phyloP scores from a whole-genome alignment of 768 basidiomycete genomes.

The Suillus subalutaceus region DNA sequence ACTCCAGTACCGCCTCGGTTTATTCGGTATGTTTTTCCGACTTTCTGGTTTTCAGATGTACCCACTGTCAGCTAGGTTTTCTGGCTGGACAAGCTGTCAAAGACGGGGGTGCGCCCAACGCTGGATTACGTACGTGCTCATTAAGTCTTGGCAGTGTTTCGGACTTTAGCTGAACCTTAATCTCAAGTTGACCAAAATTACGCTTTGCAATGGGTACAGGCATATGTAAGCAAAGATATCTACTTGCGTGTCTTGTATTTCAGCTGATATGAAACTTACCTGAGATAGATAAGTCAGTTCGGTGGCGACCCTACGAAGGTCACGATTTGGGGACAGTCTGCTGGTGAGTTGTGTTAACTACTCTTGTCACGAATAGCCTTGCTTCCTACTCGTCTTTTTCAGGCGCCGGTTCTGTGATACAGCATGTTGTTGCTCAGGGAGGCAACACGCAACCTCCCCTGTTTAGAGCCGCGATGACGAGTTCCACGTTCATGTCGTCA shows the following conservation, averaged over 20 bases:
- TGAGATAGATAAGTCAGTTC: conserved; percentile 31
- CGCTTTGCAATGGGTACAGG: conserved; percentile 40
- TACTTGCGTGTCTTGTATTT: neutral
- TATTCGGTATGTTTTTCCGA: neutral
- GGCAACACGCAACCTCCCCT: conserved; percentile 48
- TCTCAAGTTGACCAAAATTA: conserved; percentile 38
- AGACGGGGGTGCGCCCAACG: conserved; percentile 46
- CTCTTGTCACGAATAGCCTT: neutral
- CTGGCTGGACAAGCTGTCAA: conserved; percentile 45
- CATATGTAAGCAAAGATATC: conserved; percentile 24
- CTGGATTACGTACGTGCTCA: conserved; percentile 45
- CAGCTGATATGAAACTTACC: neutral
- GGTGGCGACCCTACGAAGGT: conserved; percentile 36
- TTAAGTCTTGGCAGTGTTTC: neutral
- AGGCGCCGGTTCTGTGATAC: conserved; percentile 53
- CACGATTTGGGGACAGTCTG: conserved; percentile 39
- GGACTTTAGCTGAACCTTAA: neutral
- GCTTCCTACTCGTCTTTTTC: neutral
- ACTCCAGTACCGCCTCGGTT: conserved; percentile 35
- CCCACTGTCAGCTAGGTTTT: conserved; percentile 35
- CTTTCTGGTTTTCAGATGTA: neutral
- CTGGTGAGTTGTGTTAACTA: conserved; percentile 14
- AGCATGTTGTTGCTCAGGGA: conserved; percentile 49
- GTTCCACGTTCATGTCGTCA: conserved; percentile 47
- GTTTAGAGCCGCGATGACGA: conserved; percentile 47